Evolutionary conservation across 306 rosid species (phyloP).

Genomic region (Quercus cerris): DNA sequence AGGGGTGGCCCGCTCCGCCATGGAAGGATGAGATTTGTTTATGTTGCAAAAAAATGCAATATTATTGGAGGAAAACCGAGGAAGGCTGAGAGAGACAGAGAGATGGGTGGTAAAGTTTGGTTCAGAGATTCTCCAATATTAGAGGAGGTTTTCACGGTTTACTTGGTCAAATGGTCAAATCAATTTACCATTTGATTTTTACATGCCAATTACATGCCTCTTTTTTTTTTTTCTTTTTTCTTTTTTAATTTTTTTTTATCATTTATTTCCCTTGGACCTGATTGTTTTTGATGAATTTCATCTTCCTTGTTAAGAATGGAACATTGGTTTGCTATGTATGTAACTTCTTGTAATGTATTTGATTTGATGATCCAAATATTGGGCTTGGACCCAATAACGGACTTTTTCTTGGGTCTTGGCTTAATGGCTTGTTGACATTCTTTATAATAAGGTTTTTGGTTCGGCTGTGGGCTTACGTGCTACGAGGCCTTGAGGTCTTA

Average conservation of each 20-base stretch:
- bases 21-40: constrained; percentile 13
- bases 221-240: too few relatives aligned
- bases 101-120: constrained; percentile 11
- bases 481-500: too few relatives aligned
- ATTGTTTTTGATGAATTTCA: not conserved
- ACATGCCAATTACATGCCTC: too few relatives aligned
- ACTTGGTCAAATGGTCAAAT: constrained; percentile 16
- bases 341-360: too few relatives aligned
- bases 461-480: too few relatives aligned
- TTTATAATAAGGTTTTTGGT: too few relatives aligned
- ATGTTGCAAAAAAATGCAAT: not conserved
- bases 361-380: too few relatives aligned
- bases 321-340: not conserved
- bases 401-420: too few relatives aligned
- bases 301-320: not conserved
- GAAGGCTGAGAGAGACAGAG: constrained; percentile 3
- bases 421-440: too few relatives aligned
- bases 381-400: too few relatives aligned
- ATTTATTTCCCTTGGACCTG: too few relatives aligned
- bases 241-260: too few relatives aligned
- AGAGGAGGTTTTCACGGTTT: constrained; percentile 1
- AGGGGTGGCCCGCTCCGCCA: constrained; percentile 65
- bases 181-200: not conserved
- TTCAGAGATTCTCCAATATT: constrained; percentile 4
- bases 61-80: not conserved